phyloP scores from a whole-genome alignment of 768 basidiomycete genomes.

The Russula emetica region DNA sequence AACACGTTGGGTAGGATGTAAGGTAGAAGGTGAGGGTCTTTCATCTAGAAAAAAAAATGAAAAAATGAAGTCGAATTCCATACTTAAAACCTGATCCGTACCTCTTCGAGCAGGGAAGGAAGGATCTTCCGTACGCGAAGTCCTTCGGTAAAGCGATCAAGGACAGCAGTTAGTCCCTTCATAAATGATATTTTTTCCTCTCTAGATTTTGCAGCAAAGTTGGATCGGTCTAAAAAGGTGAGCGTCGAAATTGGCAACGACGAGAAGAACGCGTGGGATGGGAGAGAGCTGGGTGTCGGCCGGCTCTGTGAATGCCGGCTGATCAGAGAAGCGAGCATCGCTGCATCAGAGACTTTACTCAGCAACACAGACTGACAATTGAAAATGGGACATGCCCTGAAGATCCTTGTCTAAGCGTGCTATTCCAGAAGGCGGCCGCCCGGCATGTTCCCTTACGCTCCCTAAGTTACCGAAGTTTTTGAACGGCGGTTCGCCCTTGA shows the following conservation, averaged over 20 bases:
- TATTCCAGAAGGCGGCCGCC: constrained; percentile 57
- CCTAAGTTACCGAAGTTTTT: constrained; percentile 74
- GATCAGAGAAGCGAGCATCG: constrained; percentile 72
- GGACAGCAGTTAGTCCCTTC: constrained; percentile 77
- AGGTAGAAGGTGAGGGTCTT: constrained; percentile 88
- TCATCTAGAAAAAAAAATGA: constrained; percentile 74
- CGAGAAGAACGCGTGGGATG: constrained; percentile 88
- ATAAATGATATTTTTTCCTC: constrained; percentile 98
- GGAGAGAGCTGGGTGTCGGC: constrained; percentile 74
- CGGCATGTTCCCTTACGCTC: constrained; percentile 64
- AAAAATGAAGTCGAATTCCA: not conserved
- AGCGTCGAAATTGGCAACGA: constrained; percentile 93
- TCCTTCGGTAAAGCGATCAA: constrained; percentile 84
- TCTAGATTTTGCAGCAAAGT: constrained; percentile 86
- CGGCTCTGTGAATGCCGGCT: constrained; percentile 71
- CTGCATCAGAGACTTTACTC: constrained; percentile 38
- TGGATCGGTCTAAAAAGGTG: constrained; percentile 93
- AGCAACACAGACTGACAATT: constrained; percentile 8
- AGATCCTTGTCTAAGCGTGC: constrained; percentile 66
- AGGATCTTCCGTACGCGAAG: constrained; percentile 84
- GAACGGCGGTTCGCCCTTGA: constrained; percentile 83
- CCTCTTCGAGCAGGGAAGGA: constrained; percentile 91
- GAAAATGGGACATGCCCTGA: constrained; percentile 47
- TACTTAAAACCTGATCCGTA: constrained; percentile 34
- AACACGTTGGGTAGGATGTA: constrained; percentile 97